These are phyloP conservation scores for Fusarium fracticaudum DNA, from an alignment of 2,329 filamentous ascomycete genomes.

Conservation along the genomic window DNA sequence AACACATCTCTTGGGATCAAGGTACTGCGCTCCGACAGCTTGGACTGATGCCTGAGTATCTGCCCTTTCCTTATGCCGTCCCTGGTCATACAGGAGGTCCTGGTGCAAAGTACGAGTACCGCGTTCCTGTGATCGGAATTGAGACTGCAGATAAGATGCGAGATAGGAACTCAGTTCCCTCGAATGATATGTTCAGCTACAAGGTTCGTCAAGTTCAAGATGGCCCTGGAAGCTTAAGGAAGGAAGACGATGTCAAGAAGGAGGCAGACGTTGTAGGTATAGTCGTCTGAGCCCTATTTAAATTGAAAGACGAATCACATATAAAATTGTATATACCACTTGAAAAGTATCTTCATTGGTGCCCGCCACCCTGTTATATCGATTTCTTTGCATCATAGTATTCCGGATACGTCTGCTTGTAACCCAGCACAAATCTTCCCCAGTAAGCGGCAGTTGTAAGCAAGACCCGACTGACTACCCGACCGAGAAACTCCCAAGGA, in stretches of 20 bases:
- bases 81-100: constrained; percentile 42
- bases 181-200: constrained; percentile 45
- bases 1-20: constrained; percentile 77
- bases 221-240: not conserved
- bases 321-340: fast-evolving
- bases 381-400: not conserved
- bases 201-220: not conserved
- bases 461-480: not conserved
- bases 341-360: fast-evolving
- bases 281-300: not conserved
- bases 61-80: constrained; percentile 68
- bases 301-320: not conserved
- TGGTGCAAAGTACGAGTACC: constrained; percentile 43
- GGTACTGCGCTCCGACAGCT: constrained; percentile 68
- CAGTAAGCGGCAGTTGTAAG: not conserved
- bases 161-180: constrained; percentile 43
- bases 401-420: not conserved
- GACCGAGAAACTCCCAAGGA: not conserved
- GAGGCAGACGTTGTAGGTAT: not conserved
- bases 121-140: constrained; percentile 46
- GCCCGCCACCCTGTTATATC: not conserved
- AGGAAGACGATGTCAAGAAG: not conserved
- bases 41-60: constrained; percentile 65
- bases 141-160: constrained; percentile 47
- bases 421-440: not conserved